Conservation (phyloP, 163 green algal species). For the Chloroidium sp. region DNA sequence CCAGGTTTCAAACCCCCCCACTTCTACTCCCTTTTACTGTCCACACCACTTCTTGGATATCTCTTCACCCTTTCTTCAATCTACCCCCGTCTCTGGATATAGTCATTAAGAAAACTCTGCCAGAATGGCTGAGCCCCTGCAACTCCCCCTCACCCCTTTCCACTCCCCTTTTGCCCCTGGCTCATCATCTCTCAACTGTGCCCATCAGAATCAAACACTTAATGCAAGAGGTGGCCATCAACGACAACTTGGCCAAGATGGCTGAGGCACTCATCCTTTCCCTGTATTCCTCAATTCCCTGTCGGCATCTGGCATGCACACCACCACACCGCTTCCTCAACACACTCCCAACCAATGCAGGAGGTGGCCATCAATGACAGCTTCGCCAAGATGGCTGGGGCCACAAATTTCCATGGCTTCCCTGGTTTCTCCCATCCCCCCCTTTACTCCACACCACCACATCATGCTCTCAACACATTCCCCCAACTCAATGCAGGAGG, state of each 20-base stretch:
- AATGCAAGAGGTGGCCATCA: slow-evolving; percentile 85
- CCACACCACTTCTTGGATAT: too few relatives aligned
- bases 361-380: slow-evolving; percentile 95
- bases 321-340: too few relatives aligned
- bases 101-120: slow-evolving; percentile 84
- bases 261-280: slow-evolving; percentile 63
- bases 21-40: too few relatives aligned
- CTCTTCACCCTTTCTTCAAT: too few relatives aligned
- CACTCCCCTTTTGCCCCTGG: too few relatives aligned
- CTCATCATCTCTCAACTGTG: background rate
- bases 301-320: too few relatives aligned
- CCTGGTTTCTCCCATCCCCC: too few relatives aligned
- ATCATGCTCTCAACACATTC: background rate
- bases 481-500: slow-evolving; percentile 50
- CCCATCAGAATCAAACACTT: background rate
- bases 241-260: slow-evolving; percentile 93
- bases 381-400: slow-evolving; percentile 87
- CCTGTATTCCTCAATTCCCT: too few relatives aligned
- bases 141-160: too few relatives aligned
- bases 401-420: slow-evolving; percentile 8
- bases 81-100: too few relatives aligned
- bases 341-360: slow-evolving; percentile 24
- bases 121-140: slow-evolving; percentile 78
- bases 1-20: background rate
- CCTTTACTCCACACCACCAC: too few relatives aligned